Evolutionary conservation across 1,139 yeast species (phyloP).

Genomic region (Lipomyces yarrowii): DNA sequence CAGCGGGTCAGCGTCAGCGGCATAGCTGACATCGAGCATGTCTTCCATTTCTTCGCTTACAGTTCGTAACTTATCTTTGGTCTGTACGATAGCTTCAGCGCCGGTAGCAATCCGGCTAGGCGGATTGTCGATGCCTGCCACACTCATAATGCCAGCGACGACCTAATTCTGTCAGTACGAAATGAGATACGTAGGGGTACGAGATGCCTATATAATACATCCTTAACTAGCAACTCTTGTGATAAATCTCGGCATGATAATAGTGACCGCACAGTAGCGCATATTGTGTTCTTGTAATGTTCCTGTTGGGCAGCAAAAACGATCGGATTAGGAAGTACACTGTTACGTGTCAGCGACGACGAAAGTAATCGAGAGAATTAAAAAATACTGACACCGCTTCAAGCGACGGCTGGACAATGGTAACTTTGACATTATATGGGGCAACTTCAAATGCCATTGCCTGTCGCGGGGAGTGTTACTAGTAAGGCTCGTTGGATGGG

Average conservation of each 20-base stretch:
- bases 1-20: conserved; percentile 34
- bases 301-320: conserved; percentile 32
- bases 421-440: conserved; percentile 38
- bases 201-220: conserved; percentile 23
- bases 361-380: neutral
- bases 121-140: conserved; percentile 43
- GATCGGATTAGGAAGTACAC: conserved; percentile 37
- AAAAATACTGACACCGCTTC: conserved; percentile 34
- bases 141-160: conserved; percentile 36
- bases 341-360: neutral
- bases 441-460: conserved; percentile 41
- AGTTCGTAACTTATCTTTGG: conserved; percentile 38
- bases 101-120: conserved; percentile 42
- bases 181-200: too few species aligned
- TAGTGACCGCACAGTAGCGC: conserved; percentile 34
- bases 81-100: conserved; percentile 39
- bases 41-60: conserved; percentile 43
- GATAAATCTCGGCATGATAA: conserved; percentile 34
- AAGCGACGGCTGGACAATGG: conserved; percentile 40
- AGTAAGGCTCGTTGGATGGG: neutral
- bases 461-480: conserved; percentile 1
- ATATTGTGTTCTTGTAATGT: conserved; percentile 33
- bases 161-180: conserved; percentile 1
- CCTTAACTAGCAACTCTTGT: conserved; percentile 36
- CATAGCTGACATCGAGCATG: conserved; percentile 33